Percentiles rank a stretch among this genome's conserved stretches.
phyloP scores from a whole-genome alignment of 2,329 filamentous ascomycete species.

The Hymenoscyphus albidus region DNA sequence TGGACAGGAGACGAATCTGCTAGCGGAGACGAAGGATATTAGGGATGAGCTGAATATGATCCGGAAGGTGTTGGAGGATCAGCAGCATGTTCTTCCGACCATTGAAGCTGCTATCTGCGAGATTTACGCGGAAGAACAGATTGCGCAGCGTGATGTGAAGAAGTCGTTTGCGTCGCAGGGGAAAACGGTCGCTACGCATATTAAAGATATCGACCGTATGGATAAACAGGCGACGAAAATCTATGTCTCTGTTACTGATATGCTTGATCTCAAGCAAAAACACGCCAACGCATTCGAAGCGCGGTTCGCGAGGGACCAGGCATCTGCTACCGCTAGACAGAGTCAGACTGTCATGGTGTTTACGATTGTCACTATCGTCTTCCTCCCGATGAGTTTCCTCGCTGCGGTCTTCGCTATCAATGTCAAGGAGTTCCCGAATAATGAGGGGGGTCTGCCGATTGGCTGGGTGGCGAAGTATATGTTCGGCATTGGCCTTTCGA shows the following conservation, averaged over 20 bases:
- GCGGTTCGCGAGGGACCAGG: slow-evolving; percentile 30
- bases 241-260: slow-evolving; percentile 66
- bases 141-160: slow-evolving; percentile 24
- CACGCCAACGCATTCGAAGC: slow-evolving; percentile 33
- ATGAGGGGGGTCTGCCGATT: slow-evolving; percentile 18
- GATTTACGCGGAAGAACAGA: slow-evolving; percentile 24
- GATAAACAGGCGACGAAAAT: slow-evolving; percentile 77
- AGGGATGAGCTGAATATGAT: slow-evolving; percentile 48
- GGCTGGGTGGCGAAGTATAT: slow-evolving; percentile 29
- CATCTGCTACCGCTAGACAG: slow-evolving; percentile 27
- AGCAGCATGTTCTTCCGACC: slow-evolving; percentile 24
- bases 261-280: slow-evolving; percentile 41
- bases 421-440: slow-evolving; percentile 23
- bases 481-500: slow-evolving; percentile 29
- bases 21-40: slow-evolving; percentile 45
- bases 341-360: slow-evolving; percentile 35
- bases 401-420: slow-evolving; percentile 30
- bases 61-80: slow-evolving; percentile 38
- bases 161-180: slow-evolving; percentile 24
- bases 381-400: slow-evolving; percentile 32
- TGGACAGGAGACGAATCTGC: slow-evolving; percentile 41
- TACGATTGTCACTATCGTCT: slow-evolving; percentile 35
- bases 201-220: slow-evolving; percentile 54
- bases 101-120: slow-evolving; percentile 27
- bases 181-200: slow-evolving; percentile 23